These are phyloP conservation scores for Termitomyces sp. DNA, from an alignment of 768 basidiomycete genomes.

Conservation along the genomic window DNA sequence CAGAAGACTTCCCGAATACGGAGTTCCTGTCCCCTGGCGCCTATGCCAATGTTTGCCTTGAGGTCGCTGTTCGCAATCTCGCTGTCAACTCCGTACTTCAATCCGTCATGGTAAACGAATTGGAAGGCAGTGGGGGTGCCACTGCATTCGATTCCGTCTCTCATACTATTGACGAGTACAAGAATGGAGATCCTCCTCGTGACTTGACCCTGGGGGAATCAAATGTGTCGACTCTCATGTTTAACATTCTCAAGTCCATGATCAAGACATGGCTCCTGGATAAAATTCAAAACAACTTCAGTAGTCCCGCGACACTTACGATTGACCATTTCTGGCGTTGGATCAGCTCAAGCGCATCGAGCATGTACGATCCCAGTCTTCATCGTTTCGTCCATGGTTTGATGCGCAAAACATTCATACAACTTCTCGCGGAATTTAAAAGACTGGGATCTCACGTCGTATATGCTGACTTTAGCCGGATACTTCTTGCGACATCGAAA, in stretches of 20 bases:
- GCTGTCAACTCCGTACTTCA: constrained; percentile 94
- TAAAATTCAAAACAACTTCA: constrained; percentile 63
- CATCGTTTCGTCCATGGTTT: constrained; percentile 92
- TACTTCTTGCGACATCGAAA: constrained; percentile 90
- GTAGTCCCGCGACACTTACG: constrained; percentile 60
- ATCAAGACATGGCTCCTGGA: constrained; percentile 90
- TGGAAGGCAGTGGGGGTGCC: constrained; percentile 92
- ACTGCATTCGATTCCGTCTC: constrained; percentile 93
- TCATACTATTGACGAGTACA: constrained; percentile 86
- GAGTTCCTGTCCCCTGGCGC: constrained; percentile 83
- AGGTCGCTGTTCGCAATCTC: constrained; percentile 84
- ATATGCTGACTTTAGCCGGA: constrained; percentile 88
- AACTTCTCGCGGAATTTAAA: constrained; percentile 94
- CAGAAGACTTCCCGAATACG: constrained; percentile 75
- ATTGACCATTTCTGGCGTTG: constrained; percentile 98
- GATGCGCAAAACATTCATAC: constrained; percentile 98
- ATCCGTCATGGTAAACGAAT: constrained; percentile 91
- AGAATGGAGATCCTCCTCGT: constrained; percentile 60
- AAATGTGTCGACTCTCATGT: constrained; percentile 81
- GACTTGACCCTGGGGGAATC: constrained; percentile 86
- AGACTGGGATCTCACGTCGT: constrained; percentile 90
- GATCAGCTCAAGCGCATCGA: constrained; percentile 80
- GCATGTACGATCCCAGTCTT: constrained; percentile 88
- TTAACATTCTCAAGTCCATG: constrained; percentile 80
- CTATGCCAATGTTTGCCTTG: constrained; percentile 90